Base-by-base conservation (phyloP, 2,329 filamentous ascomycete species). In the Xylaria sp. region DNA sequence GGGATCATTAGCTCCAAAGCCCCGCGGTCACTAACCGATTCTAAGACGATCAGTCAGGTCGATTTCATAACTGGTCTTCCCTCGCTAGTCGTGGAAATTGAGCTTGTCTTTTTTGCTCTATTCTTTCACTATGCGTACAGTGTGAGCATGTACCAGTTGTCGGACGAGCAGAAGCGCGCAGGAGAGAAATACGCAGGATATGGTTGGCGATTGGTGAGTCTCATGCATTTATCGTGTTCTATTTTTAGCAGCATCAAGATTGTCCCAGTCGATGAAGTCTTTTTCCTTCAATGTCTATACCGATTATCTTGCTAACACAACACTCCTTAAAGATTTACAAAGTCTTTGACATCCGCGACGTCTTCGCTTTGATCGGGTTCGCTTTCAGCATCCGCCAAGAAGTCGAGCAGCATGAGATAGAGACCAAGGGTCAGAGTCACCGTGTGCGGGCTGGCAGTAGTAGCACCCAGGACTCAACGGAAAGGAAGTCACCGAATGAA, bases 51-150 rank as follows among this genome's bases (percentile, higher is more conserved):
- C 11, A 74, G 67, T 48, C 65, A 65, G 40, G 54, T 68, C 20
- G 74, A 75, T 57, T 67, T 72, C 42, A 49, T 72, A 31, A 65
- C 74, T n/a, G 74, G 73, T 36, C 63, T 76, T 3, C 74, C 72
- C 10, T 63, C 71, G 2, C 62, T 75, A 17, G 20, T 74, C 46
- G 65, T 71, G 2, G 63, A 69, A 20, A 40, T 68, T 38, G 70
- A 74, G 59, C 67, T 74, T 13, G 69, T 73, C 33, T 51, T 72
- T 4, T 76, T 76, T 63, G 66, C 71, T 17, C 23, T 74, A n/a
- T 73, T 75, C 71, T 75, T 74, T 66, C 71, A 75, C 66, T 73
- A 71, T 49, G 72, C 74, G 6, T 76, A 75, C 63, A 71, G 70
- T 51, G 69, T 72, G 17, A 65, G 66, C 54, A 66, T 72, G 28